phyloP scores from a whole-genome alignment of 176 grass and related monocot species.

The Secale cereale region DNA sequence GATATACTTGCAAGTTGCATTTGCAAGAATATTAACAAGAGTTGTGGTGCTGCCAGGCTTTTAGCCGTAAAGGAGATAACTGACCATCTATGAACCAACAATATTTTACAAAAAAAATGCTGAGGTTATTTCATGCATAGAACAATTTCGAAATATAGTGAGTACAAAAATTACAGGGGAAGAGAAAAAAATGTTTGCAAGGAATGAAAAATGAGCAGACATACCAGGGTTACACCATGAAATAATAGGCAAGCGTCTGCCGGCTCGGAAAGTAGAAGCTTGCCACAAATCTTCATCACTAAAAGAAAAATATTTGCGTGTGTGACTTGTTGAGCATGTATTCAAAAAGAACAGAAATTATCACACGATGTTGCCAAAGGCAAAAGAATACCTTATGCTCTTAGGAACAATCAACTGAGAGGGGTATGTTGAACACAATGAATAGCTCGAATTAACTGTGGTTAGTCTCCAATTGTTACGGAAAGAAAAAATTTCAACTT shows the following conservation, averaged over 20 bases:
- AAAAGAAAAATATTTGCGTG: conserved; percentile 15
- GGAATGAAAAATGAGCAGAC: neutral
- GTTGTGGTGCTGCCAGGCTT: neutral
- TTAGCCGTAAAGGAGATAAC: neutral
- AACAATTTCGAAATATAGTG: neutral
- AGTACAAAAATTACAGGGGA: neutral
- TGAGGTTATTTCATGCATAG: neutral
- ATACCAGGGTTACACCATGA: conserved; percentile 89
- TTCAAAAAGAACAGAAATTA: conserved; percentile 31
- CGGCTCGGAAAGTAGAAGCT: conserved; percentile 82
- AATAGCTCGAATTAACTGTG: conserved; percentile 71
- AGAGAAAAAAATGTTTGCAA: neutral
- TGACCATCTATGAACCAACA: conserved; percentile 10
- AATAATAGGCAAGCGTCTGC: conserved; percentile 86
- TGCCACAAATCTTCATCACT: conserved; percentile 96
- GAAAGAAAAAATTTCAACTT: conserved; percentile 38
- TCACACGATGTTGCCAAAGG: neutral
- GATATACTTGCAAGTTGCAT: neutral
- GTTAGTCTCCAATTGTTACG: conserved; percentile 78
- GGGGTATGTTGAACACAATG: conserved; percentile 92
- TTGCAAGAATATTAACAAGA: neutral
- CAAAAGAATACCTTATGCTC: conserved; percentile 65
- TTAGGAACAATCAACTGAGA: conserved; percentile 78
- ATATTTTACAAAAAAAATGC: neutral
- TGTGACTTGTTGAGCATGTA: conserved; percentile 7